Conservation (phyloP, 345 rosid species). For the Populus euphratica region DNA sequence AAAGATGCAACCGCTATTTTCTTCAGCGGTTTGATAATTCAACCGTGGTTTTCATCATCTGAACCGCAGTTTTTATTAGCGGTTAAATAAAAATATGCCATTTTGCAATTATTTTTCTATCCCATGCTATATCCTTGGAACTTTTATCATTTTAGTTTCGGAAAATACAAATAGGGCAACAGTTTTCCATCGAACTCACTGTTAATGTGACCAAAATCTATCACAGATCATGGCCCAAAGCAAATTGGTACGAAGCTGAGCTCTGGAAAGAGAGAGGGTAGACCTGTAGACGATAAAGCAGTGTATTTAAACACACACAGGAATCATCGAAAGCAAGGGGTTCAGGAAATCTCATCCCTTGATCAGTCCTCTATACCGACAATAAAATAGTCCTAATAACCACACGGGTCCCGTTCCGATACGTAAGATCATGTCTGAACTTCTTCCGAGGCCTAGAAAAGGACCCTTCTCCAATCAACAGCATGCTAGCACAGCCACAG, state of each 20-base stretch:
- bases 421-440: conserved; percentile 17
- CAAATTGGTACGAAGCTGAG: background rate
- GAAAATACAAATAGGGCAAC: too few relatives aligned
- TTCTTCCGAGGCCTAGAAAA: background rate
- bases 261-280: background rate
- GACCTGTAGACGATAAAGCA: background rate
- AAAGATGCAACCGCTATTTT: too few relatives aligned
- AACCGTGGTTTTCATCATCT: too few relatives aligned
- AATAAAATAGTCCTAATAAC: background rate
- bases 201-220: background rate
- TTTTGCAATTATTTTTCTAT: too few relatives aligned
- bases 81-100: too few relatives aligned
- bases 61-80: too few relatives aligned
- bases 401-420: conserved; percentile 17
- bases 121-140: too few relatives aligned
- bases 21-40: too few relatives aligned
- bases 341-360: too few relatives aligned
- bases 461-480: background rate
- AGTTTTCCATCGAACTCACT: too few relatives aligned
- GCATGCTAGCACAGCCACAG: background rate
- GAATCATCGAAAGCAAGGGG: background rate
- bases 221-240: background rate
- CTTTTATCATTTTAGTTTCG: too few relatives aligned
- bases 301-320: background rate
- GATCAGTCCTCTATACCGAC: background rate